Percentiles rank a stretch among this genome's conserved stretches.
phyloP scores from a whole-genome alignment of 2,329 filamentous ascomycete genomes.

The Aspergillus pseudoterreus region DNA sequence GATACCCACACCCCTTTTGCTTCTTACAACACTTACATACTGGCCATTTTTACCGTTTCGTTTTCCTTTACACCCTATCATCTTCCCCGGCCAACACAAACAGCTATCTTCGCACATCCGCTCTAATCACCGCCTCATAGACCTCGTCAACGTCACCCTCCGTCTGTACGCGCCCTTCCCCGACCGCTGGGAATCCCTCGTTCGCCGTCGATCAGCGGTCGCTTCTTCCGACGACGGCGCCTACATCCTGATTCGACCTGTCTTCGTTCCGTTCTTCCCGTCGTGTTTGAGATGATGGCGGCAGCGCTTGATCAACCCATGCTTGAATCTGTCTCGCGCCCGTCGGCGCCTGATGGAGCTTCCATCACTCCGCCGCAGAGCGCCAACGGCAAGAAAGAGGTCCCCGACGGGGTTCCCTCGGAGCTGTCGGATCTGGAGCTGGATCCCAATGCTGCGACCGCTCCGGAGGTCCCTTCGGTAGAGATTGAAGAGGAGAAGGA shows the following conservation, averaged over 20 bases:
- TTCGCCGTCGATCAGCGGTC: slow-evolving; percentile 45
- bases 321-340: slow-evolving; percentile 22
- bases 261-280: slow-evolving; percentile 7
- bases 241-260: slow-evolving; percentile 11
- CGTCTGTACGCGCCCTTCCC: slow-evolving; percentile 20
- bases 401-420: slow-evolving; percentile 37
- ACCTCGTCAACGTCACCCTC: slow-evolving; percentile 4
- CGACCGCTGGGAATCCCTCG: slow-evolving; percentile 40
- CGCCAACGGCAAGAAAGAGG: slow-evolving; percentile 43
- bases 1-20: background rate
- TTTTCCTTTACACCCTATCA: background rate
- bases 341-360: slow-evolving; percentile 24
- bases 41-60: background rate
- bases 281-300: slow-evolving; percentile 29
- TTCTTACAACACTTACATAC: background rate
- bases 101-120: background rate
- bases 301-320: slow-evolving; percentile 29
- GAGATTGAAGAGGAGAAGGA: slow-evolving; percentile 62
- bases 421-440: slow-evolving; percentile 42
- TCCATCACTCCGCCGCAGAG: slow-evolving; percentile 44
- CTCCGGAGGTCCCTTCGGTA: slow-evolving; percentile 30
- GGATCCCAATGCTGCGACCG: slow-evolving; percentile 24
- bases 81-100: background rate
- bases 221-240: slow-evolving; percentile 38
- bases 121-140: slow-evolving; percentile 7